These are phyloP conservation scores for Coniochaeta hoffmannii DNA, from an alignment of 2,329 filamentous ascomycete genomes.

Conservation along the genomic window DNA sequence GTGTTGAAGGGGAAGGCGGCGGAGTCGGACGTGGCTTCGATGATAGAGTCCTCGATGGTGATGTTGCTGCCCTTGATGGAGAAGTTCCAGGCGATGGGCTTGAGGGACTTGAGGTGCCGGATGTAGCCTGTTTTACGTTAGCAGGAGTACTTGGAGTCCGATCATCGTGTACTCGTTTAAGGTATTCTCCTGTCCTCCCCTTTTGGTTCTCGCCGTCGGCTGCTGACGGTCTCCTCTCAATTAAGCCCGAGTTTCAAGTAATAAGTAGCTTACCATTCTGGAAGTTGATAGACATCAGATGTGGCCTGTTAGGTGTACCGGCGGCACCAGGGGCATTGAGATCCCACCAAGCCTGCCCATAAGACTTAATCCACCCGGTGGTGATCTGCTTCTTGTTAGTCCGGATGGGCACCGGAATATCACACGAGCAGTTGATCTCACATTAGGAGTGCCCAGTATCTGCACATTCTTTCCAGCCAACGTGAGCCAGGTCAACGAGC, in stretches of 20 bases:
- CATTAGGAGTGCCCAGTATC: slow-evolving; percentile 24
- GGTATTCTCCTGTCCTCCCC: no score
- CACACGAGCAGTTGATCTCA: slow-evolving; percentile 14
- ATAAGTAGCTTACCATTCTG: slow-evolving; percentile 22
- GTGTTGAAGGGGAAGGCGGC: slow-evolving; percentile 34
- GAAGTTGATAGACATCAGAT: slow-evolving; percentile 29
- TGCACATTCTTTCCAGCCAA: slow-evolving; percentile 24
- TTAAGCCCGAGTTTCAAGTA: background rate
- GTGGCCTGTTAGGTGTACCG: slow-evolving; percentile 29
- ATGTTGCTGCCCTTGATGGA: slow-evolving; percentile 30
- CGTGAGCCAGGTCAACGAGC: slow-evolving; percentile 28
- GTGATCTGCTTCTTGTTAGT: slow-evolving; percentile 7
- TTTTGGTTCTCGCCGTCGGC: no score
- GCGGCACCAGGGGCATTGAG: slow-evolving; percentile 29
- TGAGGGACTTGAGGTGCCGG: slow-evolving; percentile 29
- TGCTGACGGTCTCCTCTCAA: slow-evolving; percentile 17
- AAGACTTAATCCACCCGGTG: slow-evolving; percentile 35
- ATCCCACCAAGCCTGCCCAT: slow-evolving; percentile 38
- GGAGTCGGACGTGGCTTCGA: slow-evolving; percentile 27
- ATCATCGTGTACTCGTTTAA: no score
- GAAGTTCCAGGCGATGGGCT: slow-evolving; percentile 35
- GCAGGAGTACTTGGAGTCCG: no score
- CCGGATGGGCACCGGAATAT: background rate
- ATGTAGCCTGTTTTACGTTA: background rate
- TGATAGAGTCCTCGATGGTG: slow-evolving; percentile 28